Percentiles rank a stretch among this genome's conserved stretches.
Evolutionary conservation across 495 filamentous ascomycete species (phyloP).

Genomic region (Chaetomium tenue): DNA sequence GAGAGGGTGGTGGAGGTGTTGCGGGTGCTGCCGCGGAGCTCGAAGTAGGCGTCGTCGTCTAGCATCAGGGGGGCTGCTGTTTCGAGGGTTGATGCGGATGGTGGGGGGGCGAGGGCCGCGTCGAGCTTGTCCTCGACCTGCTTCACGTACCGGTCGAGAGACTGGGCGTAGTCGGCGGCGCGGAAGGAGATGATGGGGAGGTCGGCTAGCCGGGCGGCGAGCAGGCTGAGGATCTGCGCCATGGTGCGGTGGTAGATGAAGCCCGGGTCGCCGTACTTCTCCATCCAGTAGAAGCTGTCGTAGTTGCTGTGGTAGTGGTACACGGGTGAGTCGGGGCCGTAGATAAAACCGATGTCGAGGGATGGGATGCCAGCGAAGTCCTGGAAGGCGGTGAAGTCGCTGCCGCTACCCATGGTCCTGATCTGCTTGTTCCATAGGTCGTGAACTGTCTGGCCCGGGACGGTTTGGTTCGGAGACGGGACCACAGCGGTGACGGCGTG

Average conservation of each 20-base stretch:
- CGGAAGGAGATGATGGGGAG: constrained; percentile 75
- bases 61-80: constrained; percentile 30
- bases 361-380: constrained; percentile 84
- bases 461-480: constrained; percentile 78
- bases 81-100: constrained; percentile 15
- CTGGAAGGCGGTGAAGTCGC: constrained; percentile 92
- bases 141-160: constrained; percentile 61
- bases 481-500: constrained; percentile 67
- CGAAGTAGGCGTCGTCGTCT: constrained; percentile 45
- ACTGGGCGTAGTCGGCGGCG: constrained; percentile 68
- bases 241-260: constrained; percentile 80
- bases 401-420: constrained; percentile 72
- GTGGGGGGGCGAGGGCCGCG: constrained; percentile 22
- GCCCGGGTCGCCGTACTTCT: constrained; percentile 73
- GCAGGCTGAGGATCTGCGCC: constrained; percentile 73
- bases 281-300: constrained; percentile 89
- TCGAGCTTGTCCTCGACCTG: constrained; percentile 64
- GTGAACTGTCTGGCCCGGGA: constrained; percentile 71
- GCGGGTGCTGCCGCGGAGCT: constrained; percentile 54
- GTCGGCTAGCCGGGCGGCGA: constrained; percentile 77
- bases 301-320: constrained; percentile 93
- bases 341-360: constrained; percentile 77
- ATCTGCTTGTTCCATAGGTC: constrained; percentile 68
- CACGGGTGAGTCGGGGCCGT: constrained; percentile 45
- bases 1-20: constrained; percentile 41